Evolutionary conservation across 768 basidiomycete genomes (phyloP).

Genomic region (Xerocomus spinulosus): DNA sequence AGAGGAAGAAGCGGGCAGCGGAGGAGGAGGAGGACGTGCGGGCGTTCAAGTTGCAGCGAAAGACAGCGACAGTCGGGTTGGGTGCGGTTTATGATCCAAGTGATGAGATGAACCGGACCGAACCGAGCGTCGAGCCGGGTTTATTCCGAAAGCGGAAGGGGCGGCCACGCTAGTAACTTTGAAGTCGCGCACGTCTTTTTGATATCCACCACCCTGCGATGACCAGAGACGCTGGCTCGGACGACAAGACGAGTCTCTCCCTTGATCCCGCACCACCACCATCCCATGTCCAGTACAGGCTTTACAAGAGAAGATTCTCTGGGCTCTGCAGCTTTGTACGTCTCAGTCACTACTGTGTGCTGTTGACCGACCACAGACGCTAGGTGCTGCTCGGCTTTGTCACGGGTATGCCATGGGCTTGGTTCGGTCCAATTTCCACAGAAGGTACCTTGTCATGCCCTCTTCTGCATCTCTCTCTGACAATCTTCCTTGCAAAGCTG

Average conservation of each 20-base stretch:
- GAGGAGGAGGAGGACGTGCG: slow-evolving; percentile 50
- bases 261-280: background rate
- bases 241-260: background rate
- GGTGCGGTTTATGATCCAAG: slow-evolving; percentile 84
- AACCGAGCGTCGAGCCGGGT: slow-evolving; percentile 7
- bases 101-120: slow-evolving; percentile 1
- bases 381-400: slow-evolving; percentile 62
- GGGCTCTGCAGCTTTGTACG: slow-evolving; percentile 60
- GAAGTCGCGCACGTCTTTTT: background rate
- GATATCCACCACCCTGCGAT: background rate
- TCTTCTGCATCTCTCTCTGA: background rate
- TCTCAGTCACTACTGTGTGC: background rate
- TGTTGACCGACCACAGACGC: background rate
- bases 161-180: background rate
- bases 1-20: slow-evolving; percentile 33
- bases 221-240: background rate
- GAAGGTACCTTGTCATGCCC: slow-evolving; percentile 40
- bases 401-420: slow-evolving; percentile 65
- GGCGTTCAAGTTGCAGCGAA: slow-evolving; percentile 65
- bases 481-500: slow-evolving; percentile 37
- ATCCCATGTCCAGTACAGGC: slow-evolving; percentile 38
- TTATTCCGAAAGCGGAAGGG: slow-evolving; percentile 21
- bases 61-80: slow-evolving; percentile 50
- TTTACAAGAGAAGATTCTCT: slow-evolving; percentile 67
- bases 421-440: slow-evolving; percentile 83